These are phyloP conservation scores for Sanguinoderma infundibulare DNA, from an alignment of 1,284 basidiomycete species.

Conservation along the genomic window DNA sequence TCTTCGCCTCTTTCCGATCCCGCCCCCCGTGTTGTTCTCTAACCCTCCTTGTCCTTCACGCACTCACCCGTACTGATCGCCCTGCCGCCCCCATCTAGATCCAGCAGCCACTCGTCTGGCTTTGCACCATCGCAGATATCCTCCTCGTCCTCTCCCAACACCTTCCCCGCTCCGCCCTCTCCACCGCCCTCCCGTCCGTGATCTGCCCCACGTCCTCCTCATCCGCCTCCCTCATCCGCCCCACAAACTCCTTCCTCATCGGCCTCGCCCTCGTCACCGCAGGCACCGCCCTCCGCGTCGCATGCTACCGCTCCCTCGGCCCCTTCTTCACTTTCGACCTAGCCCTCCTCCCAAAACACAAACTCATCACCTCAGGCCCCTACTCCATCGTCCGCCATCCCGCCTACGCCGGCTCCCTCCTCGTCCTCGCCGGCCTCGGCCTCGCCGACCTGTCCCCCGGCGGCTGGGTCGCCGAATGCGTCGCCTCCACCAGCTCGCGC, in stretches of 20 bases:
- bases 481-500: constrained; percentile 30
- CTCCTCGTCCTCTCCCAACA: constrained; percentile 45
- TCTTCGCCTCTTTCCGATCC: not conserved
- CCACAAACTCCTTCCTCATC: constrained; percentile 52
- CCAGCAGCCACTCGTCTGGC: constrained; percentile 54
- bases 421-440: constrained; percentile 52
- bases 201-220: constrained; percentile 29
- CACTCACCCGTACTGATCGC: not conserved
- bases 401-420: constrained; percentile 33
- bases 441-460: constrained; percentile 57
- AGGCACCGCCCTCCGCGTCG: constrained; percentile 46
- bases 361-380: constrained; percentile 55
- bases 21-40: not conserved
- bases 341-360: constrained; percentile 58
- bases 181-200: constrained; percentile 26
- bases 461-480: constrained; percentile 58
- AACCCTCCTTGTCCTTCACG: not conserved
- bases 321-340: constrained; percentile 67
- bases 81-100: constrained; percentile 38
- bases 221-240: constrained; percentile 39
- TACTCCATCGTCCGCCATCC: constrained; percentile 53
- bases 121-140: constrained; percentile 54
- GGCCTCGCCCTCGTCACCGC: constrained; percentile 52
- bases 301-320: constrained; percentile 49
- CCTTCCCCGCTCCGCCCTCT: constrained; percentile 35